Conservation (phyloP, 176 grass and related monocot species). For the Melocanna baccifera region DNA sequence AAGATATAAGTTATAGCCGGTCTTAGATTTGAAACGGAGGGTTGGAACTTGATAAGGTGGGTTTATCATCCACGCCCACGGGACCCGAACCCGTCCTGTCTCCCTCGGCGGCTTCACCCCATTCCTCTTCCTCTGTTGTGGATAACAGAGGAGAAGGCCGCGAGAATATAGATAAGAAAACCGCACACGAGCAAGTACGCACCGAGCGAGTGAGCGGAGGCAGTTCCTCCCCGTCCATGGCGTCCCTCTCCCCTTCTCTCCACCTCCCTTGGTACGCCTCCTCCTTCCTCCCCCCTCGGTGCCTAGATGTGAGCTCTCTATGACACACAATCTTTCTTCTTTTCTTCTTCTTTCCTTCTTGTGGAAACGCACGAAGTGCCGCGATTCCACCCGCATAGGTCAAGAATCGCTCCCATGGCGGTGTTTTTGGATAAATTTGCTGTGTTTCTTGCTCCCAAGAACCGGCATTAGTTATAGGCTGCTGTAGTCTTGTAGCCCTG, state of each 20-base stretch:
- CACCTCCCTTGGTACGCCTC: conserved; percentile 45
- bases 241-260: conserved; percentile 53
- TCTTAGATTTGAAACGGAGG: no score
- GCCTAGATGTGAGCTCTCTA: neutral
- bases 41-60: no score
- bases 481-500: neutral
- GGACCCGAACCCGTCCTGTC: neutral
- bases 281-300: neutral
- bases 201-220: conserved; percentile 25
- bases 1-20: no score
- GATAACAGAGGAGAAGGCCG: neutral
- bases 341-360: neutral
- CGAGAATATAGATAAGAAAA: conserved; percentile 33
- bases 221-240: conserved; percentile 38
- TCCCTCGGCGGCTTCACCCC: neutral
- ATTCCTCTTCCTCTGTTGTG: neutral
- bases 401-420: neutral
- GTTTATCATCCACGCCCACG: neutral
- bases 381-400: neutral
- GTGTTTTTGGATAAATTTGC: neutral
- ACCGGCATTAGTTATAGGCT: conserved; percentile 3
- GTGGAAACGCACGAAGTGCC: neutral
- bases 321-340: neutral
- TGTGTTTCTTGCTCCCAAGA: neutral
- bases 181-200: neutral